Conservation (phyloP, 352 stramenopile genomes). For the Globisporangium heterothallicum region DNA sequence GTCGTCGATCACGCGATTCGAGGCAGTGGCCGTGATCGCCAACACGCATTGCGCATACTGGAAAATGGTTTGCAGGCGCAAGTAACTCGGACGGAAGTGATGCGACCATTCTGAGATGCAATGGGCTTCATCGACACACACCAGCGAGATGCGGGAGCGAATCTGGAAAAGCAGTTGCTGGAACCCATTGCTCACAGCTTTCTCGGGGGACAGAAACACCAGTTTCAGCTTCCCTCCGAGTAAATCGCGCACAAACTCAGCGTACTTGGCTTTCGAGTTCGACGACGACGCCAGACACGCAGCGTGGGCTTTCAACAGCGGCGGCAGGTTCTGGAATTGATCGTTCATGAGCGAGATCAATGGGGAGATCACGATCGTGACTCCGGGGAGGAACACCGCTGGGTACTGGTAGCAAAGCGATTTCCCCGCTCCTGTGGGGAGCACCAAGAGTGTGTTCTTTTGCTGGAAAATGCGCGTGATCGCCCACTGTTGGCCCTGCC, state of each 20-base stretch:
- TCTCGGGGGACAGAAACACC: conserved; percentile 90
- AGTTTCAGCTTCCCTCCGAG: conserved; percentile 63
- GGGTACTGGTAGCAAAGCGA: conserved; percentile 97
- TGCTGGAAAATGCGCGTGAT: conserved; percentile 67
- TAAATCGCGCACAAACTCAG: conserved; percentile 59
- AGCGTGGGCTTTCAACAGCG: conserved; percentile 44
- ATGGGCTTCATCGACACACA: conserved; percentile 94
- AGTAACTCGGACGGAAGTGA: conserved; percentile 90
- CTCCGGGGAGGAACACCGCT: conserved; percentile 70
- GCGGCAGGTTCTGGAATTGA: conserved; percentile 82
- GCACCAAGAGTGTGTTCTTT: conserved; percentile 86
- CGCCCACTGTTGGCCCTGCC: conserved; percentile 77
- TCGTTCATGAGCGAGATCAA: conserved; percentile 93
- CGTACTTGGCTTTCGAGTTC: conserved; percentile 57
- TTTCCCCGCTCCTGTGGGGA: conserved; percentile 98
- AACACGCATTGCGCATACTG: conserved; percentile 70
- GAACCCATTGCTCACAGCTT: conserved; percentile 79
- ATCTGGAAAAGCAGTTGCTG: conserved; percentile 50
- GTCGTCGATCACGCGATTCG: conserved; percentile 63
- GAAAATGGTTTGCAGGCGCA: conserved; percentile 56
- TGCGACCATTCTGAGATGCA: conserved; percentile 95
- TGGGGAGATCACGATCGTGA: conserved; percentile 91
- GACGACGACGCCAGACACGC: conserved; percentile 49
- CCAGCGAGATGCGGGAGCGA: conserved; percentile 54
- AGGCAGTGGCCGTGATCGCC: conserved; percentile 92